Evolutionary conservation across 805 yeast genomes (phyloP), one percentile per base, ranked within the genome.

Genomic region (Candida ortonii): DNA sequence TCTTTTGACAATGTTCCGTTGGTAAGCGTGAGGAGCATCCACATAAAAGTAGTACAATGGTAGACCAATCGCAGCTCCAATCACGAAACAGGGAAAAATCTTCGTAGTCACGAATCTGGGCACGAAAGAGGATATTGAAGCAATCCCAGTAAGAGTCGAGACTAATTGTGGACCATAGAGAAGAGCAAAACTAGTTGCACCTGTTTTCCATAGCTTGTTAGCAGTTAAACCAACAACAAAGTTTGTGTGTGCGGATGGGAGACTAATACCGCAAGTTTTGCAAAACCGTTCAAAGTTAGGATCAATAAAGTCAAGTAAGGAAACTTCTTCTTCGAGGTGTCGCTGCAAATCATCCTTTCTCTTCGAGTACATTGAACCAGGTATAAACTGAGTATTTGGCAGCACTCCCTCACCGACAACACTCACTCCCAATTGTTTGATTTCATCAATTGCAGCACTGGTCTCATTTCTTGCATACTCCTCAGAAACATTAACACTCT

Each of bases 21-120:
- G 94, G 49, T 86, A 77, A 0, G 97, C 95, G 49, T 82, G 76
- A 3, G 97, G 97, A 10, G 94, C 76, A 57, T 93, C 97, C 39
- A 70, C 67, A 13, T 87, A 64, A 38, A 88, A 55, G 50, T 84
- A 87, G 25, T 53, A 55, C 6, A 47, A 37, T 9, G 64, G 63
- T 25, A 55, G 25, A 7, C 58, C 61, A 16, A 73, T 68, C 5
- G 67, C 46, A n/a, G 47, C 38, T 11, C 49, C 50, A 18, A 53
- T 16, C 4, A 57, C 37, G 2, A 53, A 54, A 16, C 53, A 55
- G 1, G 71, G 70, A 2, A 66, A 33, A 6, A 62, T 62, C 19
- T 44, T 43, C 16, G 46, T 36, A 15, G 44, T 38, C 8, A 52
- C 37, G 16, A 39, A 12, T 1, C 38, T 24, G 2, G 59, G 57